Conservation (phyloP, 371 early-diverging fungal species). For the Nematocida major region DNA sequence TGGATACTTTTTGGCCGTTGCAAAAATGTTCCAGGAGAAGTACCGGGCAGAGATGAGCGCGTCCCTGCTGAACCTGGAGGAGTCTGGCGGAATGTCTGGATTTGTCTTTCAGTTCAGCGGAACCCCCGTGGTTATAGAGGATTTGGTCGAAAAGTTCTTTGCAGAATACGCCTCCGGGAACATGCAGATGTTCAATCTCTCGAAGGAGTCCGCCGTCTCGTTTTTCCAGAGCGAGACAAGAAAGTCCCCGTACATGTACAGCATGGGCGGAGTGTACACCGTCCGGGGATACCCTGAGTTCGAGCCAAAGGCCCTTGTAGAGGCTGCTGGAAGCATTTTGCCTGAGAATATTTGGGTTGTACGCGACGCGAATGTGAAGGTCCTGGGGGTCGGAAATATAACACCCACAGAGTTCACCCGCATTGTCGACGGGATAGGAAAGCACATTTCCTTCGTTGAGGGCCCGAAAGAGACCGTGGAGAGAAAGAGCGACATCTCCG, state of each 20-base stretch:
- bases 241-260: slow-evolving; percentile 29
- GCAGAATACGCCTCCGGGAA: slow-evolving; percentile 7
- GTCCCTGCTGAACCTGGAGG: neutral
- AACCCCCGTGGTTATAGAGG: slow-evolving; percentile 29
- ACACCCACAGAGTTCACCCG: slow-evolving; percentile 16
- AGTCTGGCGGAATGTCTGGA: neutral
- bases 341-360: slow-evolving; percentile 13
- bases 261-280: neutral
- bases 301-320: neutral
- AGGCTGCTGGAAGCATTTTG: neutral
- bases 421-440: neutral
- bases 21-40: slow-evolving; percentile 41
- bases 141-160: slow-evolving; percentile 46
- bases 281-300: neutral
- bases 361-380: neutral
- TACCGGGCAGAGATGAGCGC: slow-evolving; percentile 30
- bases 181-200: slow-evolving; percentile 23
- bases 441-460: neutral
- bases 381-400: slow-evolving; percentile 24
- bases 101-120: slow-evolving; percentile 26
- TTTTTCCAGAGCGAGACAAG: slow-evolving; percentile 3
- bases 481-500: neutral
- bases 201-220: slow-evolving; percentile 40
- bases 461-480: no score
- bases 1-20: slow-evolving; percentile 24